Percentiles rank a stretch among this genome's conserved stretches.
Conservation (phyloP, 768 basidiomycete species). For the Trametes cinnabarina region DNA sequence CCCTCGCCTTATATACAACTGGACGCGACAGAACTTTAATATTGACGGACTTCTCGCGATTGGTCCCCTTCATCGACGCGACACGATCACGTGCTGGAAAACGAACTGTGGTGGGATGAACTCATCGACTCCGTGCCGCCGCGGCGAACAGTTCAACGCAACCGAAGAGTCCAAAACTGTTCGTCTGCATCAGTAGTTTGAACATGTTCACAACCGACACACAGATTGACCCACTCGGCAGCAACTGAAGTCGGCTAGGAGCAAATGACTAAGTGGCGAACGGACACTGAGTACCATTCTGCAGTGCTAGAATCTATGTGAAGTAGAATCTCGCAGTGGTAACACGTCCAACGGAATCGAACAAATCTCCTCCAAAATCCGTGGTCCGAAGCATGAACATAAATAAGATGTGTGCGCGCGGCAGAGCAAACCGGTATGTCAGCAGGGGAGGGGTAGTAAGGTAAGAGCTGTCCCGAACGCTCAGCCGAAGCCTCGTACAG, state of each 20-base stretch:
- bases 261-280: too few relatives aligned
- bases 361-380: conserved; percentile 1
- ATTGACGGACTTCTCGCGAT: conserved; percentile 12
- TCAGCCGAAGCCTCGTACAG: conserved; percentile 3
- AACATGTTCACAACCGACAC: too few relatives aligned
- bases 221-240: too few relatives aligned
- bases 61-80: conserved; percentile 23
- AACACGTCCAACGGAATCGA: conserved; percentile 10
- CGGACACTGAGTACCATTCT: not conserved
- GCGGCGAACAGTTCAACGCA: too few relatives aligned
- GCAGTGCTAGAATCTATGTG: not conserved
- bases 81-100: conserved; percentile 17
- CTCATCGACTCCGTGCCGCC: too few relatives aligned
- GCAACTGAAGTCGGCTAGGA: too few relatives aligned
- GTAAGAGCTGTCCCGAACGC: conserved; percentile 10
- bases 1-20: conserved; percentile 23
- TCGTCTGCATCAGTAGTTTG: too few relatives aligned
- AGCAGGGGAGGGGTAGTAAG: conserved; percentile 2
- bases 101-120: too few relatives aligned
- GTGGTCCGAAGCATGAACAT: conserved; percentile 1
- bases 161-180: too few relatives aligned
- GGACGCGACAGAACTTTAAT: conserved; percentile 23
- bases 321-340: not conserved
- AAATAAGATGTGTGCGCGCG: conserved; percentile 7
- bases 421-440: conserved; percentile 6